phyloP scores from a whole-genome alignment of 208 protist species.

The Leishmania martiniquensis region DNA sequence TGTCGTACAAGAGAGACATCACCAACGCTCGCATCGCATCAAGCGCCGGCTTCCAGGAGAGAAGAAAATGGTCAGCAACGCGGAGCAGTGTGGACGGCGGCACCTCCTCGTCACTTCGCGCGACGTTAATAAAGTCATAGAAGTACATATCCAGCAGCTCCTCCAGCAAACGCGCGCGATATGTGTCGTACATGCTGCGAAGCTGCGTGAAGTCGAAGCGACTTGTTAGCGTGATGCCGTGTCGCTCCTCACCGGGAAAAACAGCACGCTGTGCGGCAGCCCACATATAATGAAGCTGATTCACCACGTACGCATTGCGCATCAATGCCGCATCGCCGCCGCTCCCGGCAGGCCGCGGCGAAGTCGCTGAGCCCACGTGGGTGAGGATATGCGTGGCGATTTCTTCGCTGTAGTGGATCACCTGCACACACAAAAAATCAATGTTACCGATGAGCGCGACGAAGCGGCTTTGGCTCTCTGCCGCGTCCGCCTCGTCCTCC shows the following conservation, averaged over 20 bases:
- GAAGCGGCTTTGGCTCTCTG: constrained; percentile 66
- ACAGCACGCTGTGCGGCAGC: constrained; percentile 15
- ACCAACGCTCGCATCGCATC: constrained; percentile 46
- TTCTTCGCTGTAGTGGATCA: constrained; percentile 55
- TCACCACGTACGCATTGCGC: constrained; percentile 28
- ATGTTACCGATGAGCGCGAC: constrained; percentile 64
- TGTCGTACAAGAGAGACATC: constrained; percentile 41
- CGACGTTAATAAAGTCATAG: constrained; percentile 37
- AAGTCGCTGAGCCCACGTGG: constrained; percentile 3
- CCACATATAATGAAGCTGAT: constrained; percentile 36
- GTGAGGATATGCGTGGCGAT: constrained; percentile 38
- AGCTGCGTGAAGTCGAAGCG: constrained; percentile 45
- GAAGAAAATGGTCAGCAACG: constrained; percentile 60
- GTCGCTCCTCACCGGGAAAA: constrained; percentile 27
- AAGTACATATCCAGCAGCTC: constrained; percentile 47
- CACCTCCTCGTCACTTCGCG: constrained; percentile 34
- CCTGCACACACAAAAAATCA: constrained; percentile 70
- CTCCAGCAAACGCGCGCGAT: constrained; percentile 45
- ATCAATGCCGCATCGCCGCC: constrained; percentile 15
- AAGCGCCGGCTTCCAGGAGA: constrained; percentile 58
- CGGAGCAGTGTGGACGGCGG: constrained; percentile 38
- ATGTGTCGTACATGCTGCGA: constrained; percentile 39
- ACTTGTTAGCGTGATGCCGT: constrained; percentile 25
- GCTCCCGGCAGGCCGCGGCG: constrained; percentile 5
- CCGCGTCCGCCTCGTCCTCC: constrained; percentile 61